Conservation (phyloP, 257 asterid genomes). For the Solanum pimpinellifolium region DNA sequence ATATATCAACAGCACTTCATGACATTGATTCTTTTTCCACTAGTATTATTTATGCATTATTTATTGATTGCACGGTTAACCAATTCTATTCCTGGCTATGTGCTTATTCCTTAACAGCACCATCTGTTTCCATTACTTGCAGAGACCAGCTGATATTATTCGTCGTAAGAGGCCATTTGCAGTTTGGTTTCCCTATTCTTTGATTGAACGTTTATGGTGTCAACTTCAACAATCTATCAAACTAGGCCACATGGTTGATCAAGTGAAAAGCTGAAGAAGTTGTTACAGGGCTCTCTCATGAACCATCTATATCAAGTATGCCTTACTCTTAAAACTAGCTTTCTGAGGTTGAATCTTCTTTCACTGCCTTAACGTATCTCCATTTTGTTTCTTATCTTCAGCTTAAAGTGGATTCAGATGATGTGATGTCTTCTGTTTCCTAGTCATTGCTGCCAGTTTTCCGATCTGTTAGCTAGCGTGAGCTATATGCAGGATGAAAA, state of each 20-base stretch:
- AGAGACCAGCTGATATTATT: slow-evolving; percentile 68
- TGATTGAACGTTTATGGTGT: slow-evolving; percentile 76
- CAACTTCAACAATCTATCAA: slow-evolving; percentile 76
- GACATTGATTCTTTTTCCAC: background rate
- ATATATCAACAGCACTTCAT: background rate
- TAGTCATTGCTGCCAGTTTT: background rate
- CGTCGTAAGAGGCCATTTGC: slow-evolving; percentile 70
- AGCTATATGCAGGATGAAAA: background rate
- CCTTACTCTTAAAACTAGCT: background rate
- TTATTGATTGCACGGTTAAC: background rate
- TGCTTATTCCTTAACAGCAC: background rate
- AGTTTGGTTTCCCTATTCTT: slow-evolving; percentile 89
- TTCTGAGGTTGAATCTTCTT: background rate
- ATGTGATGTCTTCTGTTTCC: slow-evolving; percentile 34
- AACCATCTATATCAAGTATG: slow-evolving; percentile 73
- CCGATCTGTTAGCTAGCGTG: background rate
- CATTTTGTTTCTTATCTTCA: slow-evolving; percentile 17
- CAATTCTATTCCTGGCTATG: background rate
- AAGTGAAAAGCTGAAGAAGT: slow-evolving; percentile 69
- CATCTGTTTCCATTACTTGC: slow-evolving; percentile 20
- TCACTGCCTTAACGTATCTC: background rate
- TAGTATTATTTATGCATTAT: background rate
- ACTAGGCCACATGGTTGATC: slow-evolving; percentile 69
- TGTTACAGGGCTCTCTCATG: slow-evolving; percentile 45
- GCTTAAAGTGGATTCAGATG: slow-evolving; percentile 80